Evolutionary conservation across 352 stramenopile genomes (phyloP).

Genomic region (Pythium aphanidermatum): DNA sequence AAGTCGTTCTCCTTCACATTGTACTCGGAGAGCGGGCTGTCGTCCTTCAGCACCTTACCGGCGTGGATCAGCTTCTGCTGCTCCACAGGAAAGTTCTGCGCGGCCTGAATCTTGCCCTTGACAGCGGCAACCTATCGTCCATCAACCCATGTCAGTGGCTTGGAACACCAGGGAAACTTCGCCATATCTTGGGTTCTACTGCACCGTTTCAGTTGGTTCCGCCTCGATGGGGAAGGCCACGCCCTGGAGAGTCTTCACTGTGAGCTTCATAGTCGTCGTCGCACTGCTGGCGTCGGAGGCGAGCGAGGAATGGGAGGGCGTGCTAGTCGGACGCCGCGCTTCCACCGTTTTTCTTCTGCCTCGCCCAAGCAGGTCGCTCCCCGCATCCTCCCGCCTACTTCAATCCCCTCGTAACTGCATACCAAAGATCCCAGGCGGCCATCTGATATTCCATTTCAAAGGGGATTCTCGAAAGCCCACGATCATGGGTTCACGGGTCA

Average conservation of each 20-base stretch:
- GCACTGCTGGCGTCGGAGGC: conserved; percentile 3
- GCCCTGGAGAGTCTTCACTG: conserved; percentile 82
- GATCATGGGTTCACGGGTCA: too few species aligned
- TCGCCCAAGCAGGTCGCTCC: conserved; percentile 1
- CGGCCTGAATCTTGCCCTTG: conserved; percentile 75
- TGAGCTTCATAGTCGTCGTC: conserved; percentile 66
- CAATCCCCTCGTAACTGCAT: too few species aligned
- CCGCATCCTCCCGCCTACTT: conserved; percentile 1
- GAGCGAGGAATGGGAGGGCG: neutral
- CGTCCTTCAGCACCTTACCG: conserved; percentile 86
- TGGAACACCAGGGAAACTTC: too few species aligned
- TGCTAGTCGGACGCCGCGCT: too few species aligned
- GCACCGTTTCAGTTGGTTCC: conserved; percentile 68
- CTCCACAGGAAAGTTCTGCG: conserved; percentile 59
- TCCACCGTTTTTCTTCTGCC: conserved; percentile 6
- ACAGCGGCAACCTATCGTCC: conserved; percentile 70
- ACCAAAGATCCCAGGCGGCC: too few species aligned
- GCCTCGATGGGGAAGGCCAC: conserved; percentile 74
- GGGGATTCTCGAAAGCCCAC: conserved; percentile 1
- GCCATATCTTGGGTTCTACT: too few species aligned
- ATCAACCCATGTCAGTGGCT: conserved; percentile 1
- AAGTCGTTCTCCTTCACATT: conserved; percentile 88
- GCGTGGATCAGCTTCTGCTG: conserved; percentile 87
- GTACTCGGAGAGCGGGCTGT: conserved; percentile 73
- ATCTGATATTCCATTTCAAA: conserved; percentile 13